Evolutionary conservation across 306 rosid genomes (phyloP), one percentile per base, ranked within the genome.

Genomic region (peach (Prunus persica)): DNA sequence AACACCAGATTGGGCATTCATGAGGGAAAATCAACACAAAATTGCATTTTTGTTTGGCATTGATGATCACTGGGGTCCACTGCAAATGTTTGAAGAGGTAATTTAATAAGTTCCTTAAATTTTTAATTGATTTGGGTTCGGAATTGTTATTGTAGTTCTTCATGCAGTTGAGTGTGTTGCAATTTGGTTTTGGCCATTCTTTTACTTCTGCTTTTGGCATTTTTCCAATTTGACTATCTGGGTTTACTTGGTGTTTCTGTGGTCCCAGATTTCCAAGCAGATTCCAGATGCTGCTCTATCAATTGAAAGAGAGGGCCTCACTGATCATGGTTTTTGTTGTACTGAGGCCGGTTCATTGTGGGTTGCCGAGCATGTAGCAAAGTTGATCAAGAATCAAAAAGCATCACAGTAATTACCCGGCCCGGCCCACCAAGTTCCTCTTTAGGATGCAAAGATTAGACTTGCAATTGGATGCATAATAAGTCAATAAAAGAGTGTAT

Each of bases 1-100:
- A 78, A 34, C 83, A 74, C 93, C 93, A 49, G 93, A 92, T 85
- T 95, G 97, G 97, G 75, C 83, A 79, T 95, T 92, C 84, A 75
- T 90, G 79, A 86, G 84, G 81, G 89, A 81, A 85, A 87, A 87
- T 58, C 80, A 84, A 80, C 71, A 69, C 71, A 92, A 87, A 73
- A 73, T 93, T 20, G 87, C 97, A 41, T 88, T 92, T 86, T 89
- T 95, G 80, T 95, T 85, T 63, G 93, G 91, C 71, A 83, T 57
- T 71, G 92, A 87, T 43, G 98, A 95, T 80, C 97, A 95, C 78
- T 95, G 99, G 99, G 99, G 91, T 15, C 97, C 97, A 18, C 88
- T 92, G 90, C 82, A 90, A 49, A 58, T 95, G 84, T 85, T 46
- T 67, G 97, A 95, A 82, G 96, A 95, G 97, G 99, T 95, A 82